Conservation (phyloP, 2,329 filamentous ascomycete genomes). For the Colletotrichum liriopes region DNA sequence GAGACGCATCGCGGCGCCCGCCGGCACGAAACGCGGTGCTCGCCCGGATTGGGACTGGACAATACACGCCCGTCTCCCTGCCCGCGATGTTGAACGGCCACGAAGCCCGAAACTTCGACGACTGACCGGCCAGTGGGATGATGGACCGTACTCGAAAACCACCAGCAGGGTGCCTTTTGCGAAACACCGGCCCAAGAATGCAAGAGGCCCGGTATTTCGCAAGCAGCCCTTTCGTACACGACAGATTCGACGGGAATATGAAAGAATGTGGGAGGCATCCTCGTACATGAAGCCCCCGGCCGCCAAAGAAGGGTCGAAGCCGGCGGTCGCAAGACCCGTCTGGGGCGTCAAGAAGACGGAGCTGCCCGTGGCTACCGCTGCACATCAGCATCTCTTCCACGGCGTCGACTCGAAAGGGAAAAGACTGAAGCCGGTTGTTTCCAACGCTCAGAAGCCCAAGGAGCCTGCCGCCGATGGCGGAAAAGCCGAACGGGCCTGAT, state of each 20-base stretch:
- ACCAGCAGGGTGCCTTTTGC: conserved; percentile 41
- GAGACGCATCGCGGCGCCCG: conserved; percentile 49
- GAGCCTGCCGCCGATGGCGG: neutral
- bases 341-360: conserved; percentile 61
- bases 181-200: neutral
- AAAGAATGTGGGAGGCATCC: conserved; percentile 61
- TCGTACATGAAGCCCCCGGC: conserved; percentile 56
- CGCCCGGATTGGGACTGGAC: conserved; percentile 61
- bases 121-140: conserved; percentile 55
- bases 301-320: conserved; percentile 41
- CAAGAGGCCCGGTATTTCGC: neutral
- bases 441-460: neutral
- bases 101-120: conserved; percentile 54
- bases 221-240: conserved; percentile 48
- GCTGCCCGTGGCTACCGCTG: conserved; percentile 50
- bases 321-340: conserved; percentile 53
- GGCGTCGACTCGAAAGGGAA: conserved; percentile 56
- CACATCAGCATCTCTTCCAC: conserved; percentile 64
- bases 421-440: neutral
- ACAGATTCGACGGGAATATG: conserved; percentile 65
- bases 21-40: neutral
- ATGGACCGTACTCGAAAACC: conserved; percentile 56
- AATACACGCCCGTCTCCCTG: conserved; percentile 57
- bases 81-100: conserved; percentile 56
- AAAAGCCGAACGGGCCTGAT: neutral